Base-by-base conservation (phyloP, 2,329 filamentous ascomycete genomes). In the Verticillium nonalfalfae region DNA sequence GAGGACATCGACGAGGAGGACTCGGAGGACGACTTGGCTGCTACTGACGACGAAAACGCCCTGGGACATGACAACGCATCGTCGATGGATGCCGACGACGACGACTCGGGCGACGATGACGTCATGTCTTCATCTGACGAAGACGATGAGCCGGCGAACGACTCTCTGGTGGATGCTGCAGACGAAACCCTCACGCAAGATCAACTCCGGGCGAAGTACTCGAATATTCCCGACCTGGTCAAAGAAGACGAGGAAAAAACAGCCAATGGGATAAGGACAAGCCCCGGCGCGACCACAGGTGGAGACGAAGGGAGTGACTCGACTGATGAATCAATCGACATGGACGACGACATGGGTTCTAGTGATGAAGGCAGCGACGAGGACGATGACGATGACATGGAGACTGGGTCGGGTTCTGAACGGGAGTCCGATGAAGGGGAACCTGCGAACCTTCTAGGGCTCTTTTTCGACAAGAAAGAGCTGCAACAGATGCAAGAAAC, bases 121-220 rank as follows among this genome's bases (percentile, higher is more conserved):
- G 71, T 85, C 62, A 87, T 88, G 81, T 86, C 86, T 34, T 85
- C 83, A 2, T 83, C 82, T 1, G 86, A 86, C 21, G 83, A 86
- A 11, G 84, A 84, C 5, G 84, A 85, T 52, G 78, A 82, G 26
- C 80, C 82, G 15, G 82, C 83, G 9, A 83, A 33, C 3, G 61
- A 81, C 3, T 63, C 63, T 13, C 45, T 59, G 15, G 56, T 77
- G 21, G 79, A 79, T 7, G 70, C 76, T 13, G 85, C 81, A 9
- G 87, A 90, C 62, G 88, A 89, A 63, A 79, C 81, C 11, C 78
- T 92, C 3, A 90, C 88, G 0, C 84, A 88, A 63, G 89, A 90
- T 61, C 85, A 91, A 69, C 72, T 91, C 14, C 83, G 80, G 33
- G 80, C 81, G 45, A 92, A 92, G 71, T 92, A 91, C 65, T 85